Base-by-base conservation (phyloP, 2,329 filamentous ascomycete species). In the Aquanectria penicillioides region DNA sequence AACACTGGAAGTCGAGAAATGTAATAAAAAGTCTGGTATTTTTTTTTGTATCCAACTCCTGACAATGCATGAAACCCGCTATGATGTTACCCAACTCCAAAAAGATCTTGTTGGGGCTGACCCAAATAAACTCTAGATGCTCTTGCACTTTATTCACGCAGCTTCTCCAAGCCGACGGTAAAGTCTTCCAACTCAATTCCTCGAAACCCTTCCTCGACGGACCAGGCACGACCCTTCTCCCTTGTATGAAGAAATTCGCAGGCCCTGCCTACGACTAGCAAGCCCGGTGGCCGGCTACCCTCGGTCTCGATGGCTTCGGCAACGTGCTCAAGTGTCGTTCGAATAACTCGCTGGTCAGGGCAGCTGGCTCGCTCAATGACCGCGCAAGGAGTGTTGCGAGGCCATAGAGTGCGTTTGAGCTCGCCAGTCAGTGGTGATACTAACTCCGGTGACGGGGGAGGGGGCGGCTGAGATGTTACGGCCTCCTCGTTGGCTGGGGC, bases 351-450 rank as follows among this genome's bases (percentile, higher is more conserved):
- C 78, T 99, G 95, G 72, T 99, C 95, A 0, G 93, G 91, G 73
- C 95, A 99, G 61, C 92, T 97, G 6, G 95, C 95, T 29, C 95
- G 85, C 77, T 99, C 95, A 53, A 99, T 85, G 10, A 99, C 94
- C 1, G 94, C 94, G 70, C 94, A 97, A 0, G 94, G 93, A 1
- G 93, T 95, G n/a, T 79, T 76, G 28, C 76, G 77, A 0, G 94
- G 94, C 89, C 93, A 97, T 1, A 87, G 70, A 2, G 60, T 64
- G 53, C 80, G 75, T 10, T 65, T 66, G 22, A 29, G 52, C 46
- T 60, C 59, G 5, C 67, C 61, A 11, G 62, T 46, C 1, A 26
- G 12, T 0, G 46, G 37, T 5, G 55, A 48, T 2, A 48, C 37
- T 23, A 51, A 43, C 4, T 57, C 38, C 9, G 52, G 56, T 7